Percentiles rank a stretch among this genome's conserved stretches.
Evolutionary conservation across 306 rosid species (phyloP).

Genomic region (Acacia acuminata): DNA sequence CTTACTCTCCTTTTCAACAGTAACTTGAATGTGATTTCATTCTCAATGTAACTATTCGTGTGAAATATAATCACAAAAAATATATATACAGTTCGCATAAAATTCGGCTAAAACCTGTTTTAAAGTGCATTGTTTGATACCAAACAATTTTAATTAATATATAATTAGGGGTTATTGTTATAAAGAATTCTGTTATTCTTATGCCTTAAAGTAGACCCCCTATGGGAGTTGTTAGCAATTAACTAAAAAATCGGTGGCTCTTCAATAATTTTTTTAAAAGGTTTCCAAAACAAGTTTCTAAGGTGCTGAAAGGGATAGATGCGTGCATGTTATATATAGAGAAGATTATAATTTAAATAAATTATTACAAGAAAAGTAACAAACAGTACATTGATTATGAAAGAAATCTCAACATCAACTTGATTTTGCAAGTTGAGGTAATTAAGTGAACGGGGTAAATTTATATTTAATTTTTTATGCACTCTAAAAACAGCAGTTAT

Average conservation of each 20-base stretch:
- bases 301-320: neutral
- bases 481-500: neutral
- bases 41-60: neutral
- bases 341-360: neutral
- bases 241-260: neutral
- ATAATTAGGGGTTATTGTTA: neutral
- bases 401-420: slow-evolving; percentile 1
- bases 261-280: neutral
- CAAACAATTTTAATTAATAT: neutral
- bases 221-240: slow-evolving; percentile 15
- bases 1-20: neutral
- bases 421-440: neutral
- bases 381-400: neutral
- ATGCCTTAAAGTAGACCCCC: neutral
- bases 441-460: neutral
- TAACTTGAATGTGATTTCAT: neutral
- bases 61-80: neutral
- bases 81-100: neutral
- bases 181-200: neutral
- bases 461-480: neutral
- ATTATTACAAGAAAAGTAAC: neutral
- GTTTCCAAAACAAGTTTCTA: neutral
- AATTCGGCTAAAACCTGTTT: neutral
- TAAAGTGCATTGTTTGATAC: neutral
- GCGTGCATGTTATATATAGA: neutral